These are phyloP conservation scores for Yamagishiella unicocca DNA, from an alignment of 139 green algal genomes.

Conservation along the genomic window DNA sequence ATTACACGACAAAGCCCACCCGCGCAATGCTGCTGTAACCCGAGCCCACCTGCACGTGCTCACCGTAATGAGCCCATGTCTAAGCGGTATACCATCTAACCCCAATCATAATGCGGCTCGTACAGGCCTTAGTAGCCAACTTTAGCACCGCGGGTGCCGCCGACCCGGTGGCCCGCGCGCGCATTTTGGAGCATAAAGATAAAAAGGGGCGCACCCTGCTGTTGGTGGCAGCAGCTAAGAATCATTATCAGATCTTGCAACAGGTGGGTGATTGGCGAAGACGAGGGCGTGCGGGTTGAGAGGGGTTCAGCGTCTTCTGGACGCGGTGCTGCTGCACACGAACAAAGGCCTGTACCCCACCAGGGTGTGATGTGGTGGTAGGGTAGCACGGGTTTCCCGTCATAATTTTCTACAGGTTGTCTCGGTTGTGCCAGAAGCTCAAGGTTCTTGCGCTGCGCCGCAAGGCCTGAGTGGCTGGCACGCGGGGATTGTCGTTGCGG, in stretches of 20 bases:
- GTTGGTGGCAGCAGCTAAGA: slow-evolving; percentile 29
- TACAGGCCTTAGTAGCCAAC: neutral
- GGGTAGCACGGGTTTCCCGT: too few species aligned
- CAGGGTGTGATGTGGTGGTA: neutral
- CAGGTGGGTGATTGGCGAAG: neutral
- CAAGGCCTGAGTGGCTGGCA: too few species aligned
- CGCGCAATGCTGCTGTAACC: neutral
- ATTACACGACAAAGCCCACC: neutral
- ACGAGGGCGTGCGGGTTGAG: neutral
- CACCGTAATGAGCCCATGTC: neutral
- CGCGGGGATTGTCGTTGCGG: too few species aligned
- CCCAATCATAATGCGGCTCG: too few species aligned
- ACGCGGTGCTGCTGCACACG: neutral
- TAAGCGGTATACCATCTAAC: neutral
- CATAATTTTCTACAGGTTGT: too few species aligned
- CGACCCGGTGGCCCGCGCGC: neutral
- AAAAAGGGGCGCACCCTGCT: slow-evolving; percentile 3
- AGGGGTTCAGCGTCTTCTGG: neutral
- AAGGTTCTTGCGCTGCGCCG: too few species aligned
- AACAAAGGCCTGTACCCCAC: neutral
- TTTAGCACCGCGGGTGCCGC: neutral
- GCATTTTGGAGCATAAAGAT: slow-evolving; percentile 25
- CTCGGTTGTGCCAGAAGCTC: too few species aligned
- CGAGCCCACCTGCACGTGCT: neutral
- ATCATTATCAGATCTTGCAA: slow-evolving; percentile 30